Conservation (phyloP, 495 filamentous ascomycete genomes). For the Neurospora discreta region DNA sequence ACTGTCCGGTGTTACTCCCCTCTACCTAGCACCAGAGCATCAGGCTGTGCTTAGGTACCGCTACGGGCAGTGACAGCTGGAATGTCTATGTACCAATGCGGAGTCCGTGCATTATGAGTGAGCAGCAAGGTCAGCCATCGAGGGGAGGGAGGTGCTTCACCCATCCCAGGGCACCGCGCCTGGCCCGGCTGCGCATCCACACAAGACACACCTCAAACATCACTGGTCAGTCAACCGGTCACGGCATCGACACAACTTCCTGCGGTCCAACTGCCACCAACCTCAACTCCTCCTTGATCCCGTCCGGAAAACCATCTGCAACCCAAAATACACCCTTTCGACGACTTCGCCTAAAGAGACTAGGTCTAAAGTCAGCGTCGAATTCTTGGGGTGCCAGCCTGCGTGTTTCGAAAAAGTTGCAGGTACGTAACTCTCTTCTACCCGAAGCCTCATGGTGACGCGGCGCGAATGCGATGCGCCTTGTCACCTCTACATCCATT, state of each 20-base stretch:
- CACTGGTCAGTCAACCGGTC: background rate
- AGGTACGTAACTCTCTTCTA: background rate
- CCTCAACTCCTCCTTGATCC: background rate
- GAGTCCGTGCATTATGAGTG: background rate
- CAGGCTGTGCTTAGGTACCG: background rate
- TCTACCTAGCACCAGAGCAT: background rate
- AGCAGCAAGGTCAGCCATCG: background rate
- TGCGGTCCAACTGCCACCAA: background rate
- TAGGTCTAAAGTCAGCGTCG: background rate
- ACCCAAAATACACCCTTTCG: background rate
- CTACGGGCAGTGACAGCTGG: background rate
- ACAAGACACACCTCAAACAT: background rate
- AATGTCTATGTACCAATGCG: background rate
- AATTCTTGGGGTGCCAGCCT: background rate
- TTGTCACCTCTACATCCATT: background rate
- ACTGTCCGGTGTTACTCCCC: background rate
- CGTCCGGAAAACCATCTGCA: background rate
- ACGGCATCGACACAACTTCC: background rate
- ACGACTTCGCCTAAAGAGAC: background rate
- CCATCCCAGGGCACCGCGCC: background rate
- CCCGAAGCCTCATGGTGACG: background rate
- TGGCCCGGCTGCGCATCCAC: background rate
- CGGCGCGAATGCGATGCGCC: background rate
- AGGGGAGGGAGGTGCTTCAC: background rate
- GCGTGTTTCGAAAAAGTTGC: background rate